Evolutionary conservation across 2,329 filamentous ascomycete genomes (phyloP), one percentile per base, ranked within the genome.

Genomic region (Drechmeria coniospora): DNA sequence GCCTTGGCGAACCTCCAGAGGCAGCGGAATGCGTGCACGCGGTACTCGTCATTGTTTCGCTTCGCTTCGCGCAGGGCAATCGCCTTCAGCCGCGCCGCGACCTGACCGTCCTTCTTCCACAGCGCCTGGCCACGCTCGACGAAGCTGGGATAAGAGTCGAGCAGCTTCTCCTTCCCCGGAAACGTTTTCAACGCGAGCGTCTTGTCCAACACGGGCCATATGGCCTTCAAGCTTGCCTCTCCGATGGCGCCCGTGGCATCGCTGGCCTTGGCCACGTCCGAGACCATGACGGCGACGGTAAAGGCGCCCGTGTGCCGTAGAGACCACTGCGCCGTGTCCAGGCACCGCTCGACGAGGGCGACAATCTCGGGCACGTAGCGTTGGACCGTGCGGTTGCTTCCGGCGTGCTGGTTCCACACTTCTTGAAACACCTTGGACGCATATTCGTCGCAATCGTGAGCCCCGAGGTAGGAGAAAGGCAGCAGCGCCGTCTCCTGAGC

Each of bases 391-490:
- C 86, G 73, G 18, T 68, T 74, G 24, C 83, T 86, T 27, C 86
- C 87, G 1, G 92, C 86, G 44, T 92, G 86, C 40, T 93, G 81
- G 26, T 71, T 68, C 90, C 90, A 98, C 0, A 84, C 82, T 31
- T 84, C 79, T 21, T 72, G 63, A 45, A 92, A 92, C n/a, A 74
- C 68, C 37, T 82, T 77, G 31, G 69, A 67, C 4, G 87, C 80
- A 38, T 83, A 77, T 28, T 79, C 75, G 42, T 92, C 76, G 1
- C 69, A 72, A 45, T 98, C 90, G 43, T 93, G 79, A 43, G 83
- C 81, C 3, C 74, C 83, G 16, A 95, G 63, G 46, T 92, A 98
- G 2, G 86, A 68, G 41, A 95, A 87, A 0, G 90, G 90, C 3
- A 98, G 57, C 3, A 92, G 67, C 5, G 71, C 65, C 0, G 74